phyloP scores from a whole-genome alignment of 345 rosid species.

The Isatis tinctoria region DNA sequence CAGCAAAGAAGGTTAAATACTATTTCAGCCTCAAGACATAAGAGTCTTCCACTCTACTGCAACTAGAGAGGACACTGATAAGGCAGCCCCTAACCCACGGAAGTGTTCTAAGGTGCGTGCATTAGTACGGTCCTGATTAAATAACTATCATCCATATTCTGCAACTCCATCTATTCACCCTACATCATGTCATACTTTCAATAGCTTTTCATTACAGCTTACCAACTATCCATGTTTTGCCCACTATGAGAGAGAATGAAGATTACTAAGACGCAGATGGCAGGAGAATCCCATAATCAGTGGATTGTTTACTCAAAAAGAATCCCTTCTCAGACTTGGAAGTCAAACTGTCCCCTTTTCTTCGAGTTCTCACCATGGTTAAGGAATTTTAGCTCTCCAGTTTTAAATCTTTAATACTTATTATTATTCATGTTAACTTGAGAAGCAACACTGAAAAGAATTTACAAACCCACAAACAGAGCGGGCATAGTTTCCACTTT shows the following conservation, averaged over 20 bases:
- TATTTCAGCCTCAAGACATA: not conserved
- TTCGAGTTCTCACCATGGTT: not conserved
- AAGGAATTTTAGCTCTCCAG: not conserved
- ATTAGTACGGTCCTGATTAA: not conserved
- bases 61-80: not conserved
- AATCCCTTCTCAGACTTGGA: not conserved
- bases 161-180: conserved; percentile 4
- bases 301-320: not conserved
- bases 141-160: not conserved
- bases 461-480: not conserved
- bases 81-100: not conserved
- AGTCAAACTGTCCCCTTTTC: not conserved
- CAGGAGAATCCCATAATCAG: not conserved
- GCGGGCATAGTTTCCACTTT: conserved; percentile 1
- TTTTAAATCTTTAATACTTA: not conserved
- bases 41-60: not conserved
- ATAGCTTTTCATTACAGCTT: conserved; percentile 5
- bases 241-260: not conserved
- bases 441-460: conserved; percentile 8
- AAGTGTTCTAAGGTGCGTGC: not conserved
- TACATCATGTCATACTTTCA: not conserved
- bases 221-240: not conserved
- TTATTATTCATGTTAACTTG: not conserved
- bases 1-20: not conserved
- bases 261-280: not conserved